phyloP scores from a whole-genome alignment of 2,329 filamentous ascomycete genomes.

The Neonectria neomacrospora region DNA sequence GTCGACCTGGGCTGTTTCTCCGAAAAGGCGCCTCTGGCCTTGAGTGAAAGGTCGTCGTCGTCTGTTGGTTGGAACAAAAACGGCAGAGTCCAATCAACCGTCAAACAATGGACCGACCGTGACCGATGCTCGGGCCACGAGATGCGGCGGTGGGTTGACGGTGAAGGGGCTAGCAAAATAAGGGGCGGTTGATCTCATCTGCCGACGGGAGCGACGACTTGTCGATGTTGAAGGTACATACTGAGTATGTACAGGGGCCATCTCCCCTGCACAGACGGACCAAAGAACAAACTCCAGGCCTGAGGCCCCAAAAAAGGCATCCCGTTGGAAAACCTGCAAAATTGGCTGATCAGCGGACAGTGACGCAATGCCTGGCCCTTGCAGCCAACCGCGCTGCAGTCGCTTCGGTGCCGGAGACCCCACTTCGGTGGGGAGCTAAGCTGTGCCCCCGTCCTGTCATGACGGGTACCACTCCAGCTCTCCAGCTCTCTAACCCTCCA shows the following conservation, averaged over 20 bases:
- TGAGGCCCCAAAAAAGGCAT: neutral
- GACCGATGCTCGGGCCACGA: neutral
- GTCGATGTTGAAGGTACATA: neutral
- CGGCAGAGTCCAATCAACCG: neutral
- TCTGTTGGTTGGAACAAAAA: neutral
- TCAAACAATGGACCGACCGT: neutral
- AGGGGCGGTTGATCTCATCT: neutral
- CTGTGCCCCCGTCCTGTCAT: neutral
- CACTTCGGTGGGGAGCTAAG: neutral
- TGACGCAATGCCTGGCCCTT: neutral
- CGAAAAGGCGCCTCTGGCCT: neutral
- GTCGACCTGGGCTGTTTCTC: neutral
- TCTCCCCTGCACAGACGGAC: neutral
- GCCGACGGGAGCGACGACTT: neutral
- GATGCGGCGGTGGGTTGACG: neutral
- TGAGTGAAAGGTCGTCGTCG: neutral
- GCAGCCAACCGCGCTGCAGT: neutral
- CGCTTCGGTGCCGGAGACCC: neutral
- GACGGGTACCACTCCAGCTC: neutral
- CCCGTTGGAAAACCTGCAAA: neutral
- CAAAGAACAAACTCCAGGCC: neutral
- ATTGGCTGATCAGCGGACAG: neutral
- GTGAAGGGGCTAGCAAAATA: neutral
- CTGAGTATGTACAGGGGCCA: no score
- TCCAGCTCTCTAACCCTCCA: no score